Percentiles rank a stretch among this genome's conserved stretches.
These are phyloP conservation scores for Penicillium alfredii DNA, from an alignment of 495 filamentous ascomycete species.

Conservation along the genomic window DNA sequence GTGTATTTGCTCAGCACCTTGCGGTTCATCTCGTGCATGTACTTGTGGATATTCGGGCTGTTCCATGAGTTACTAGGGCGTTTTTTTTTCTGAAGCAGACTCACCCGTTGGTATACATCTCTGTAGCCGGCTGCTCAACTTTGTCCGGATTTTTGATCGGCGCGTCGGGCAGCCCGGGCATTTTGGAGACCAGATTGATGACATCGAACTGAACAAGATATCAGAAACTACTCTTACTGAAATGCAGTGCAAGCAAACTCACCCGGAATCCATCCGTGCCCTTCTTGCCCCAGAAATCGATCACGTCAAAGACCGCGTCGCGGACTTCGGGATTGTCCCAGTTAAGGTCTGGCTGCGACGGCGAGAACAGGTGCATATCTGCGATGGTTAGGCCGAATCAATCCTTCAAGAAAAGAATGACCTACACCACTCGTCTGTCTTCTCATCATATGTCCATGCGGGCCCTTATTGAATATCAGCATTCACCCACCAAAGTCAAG, in stretches of 20 bases:
- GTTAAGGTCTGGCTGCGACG: conserved; percentile 63
- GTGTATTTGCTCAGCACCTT: conserved; percentile 54
- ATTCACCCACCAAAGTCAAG: conserved; percentile 34
- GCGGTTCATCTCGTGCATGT: conserved; percentile 50
- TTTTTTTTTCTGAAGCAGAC: not conserved
- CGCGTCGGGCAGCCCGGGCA: conserved; percentile 49
- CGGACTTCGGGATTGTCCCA: conserved; percentile 57
- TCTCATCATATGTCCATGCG: conserved; percentile 57
- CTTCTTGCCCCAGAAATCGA: conserved; percentile 61
- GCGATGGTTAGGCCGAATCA: not conserved
- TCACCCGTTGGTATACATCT: conserved; percentile 48
- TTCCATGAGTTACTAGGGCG: not conserved
- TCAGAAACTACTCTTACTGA: not conserved
- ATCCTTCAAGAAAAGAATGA: not conserved
- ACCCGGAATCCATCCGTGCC: conserved; percentile 57
- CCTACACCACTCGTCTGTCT: conserved; percentile 52
- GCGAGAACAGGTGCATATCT: conserved; percentile 55
- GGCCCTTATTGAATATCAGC: conserved; percentile 1
- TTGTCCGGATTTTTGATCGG: conserved; percentile 37
- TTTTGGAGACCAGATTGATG: conserved; percentile 59
- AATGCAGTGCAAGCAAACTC: not conserved
- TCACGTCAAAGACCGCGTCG: conserved; percentile 53
- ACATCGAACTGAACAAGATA: conserved; percentile 39
- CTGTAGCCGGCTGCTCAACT: conserved; percentile 39
- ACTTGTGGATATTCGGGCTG: conserved; percentile 55